Evolutionary conservation across 1,284 basidiomycete species (phyloP).

Genomic region (Moesziomyces globuligerus): DNA sequence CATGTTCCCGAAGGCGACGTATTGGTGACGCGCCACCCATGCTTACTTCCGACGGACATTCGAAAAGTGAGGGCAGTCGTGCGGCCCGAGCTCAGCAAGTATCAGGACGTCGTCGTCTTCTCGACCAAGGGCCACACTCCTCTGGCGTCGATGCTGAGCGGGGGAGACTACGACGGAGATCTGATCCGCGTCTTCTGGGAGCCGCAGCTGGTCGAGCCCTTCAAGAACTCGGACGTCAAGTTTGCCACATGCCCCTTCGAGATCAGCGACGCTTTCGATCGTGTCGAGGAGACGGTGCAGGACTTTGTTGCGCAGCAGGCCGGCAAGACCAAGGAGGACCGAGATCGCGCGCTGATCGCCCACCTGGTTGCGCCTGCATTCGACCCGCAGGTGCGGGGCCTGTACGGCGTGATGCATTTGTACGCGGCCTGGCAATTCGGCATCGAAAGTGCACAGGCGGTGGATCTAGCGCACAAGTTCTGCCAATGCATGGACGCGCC

Average conservation of each 20-base stretch:
- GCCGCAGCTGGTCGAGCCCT: conserved; percentile 38
- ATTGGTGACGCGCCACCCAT: conserved; percentile 56
- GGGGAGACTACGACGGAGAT: conserved; percentile 64
- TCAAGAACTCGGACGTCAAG: conserved; percentile 35
- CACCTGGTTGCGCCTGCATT: conserved; percentile 24
- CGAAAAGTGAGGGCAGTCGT: conserved; percentile 57
- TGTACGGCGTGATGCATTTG: conserved; percentile 40
- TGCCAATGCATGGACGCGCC: conserved; percentile 37
- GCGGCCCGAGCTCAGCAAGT: conserved; percentile 30
- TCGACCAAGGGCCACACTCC: conserved; percentile 48
- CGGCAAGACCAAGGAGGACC: conserved; percentile 16
- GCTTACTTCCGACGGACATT: conserved; percentile 61
- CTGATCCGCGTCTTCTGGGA: conserved; percentile 54
- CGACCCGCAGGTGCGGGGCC: conserved; percentile 14
- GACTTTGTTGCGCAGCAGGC: conserved; percentile 31
- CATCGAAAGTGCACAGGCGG: conserved; percentile 16
- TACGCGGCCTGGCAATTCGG: conserved; percentile 39
- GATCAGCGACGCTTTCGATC: conserved; percentile 50
- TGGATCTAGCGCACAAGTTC: conserved; percentile 44
- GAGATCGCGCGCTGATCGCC: conserved; percentile 23
- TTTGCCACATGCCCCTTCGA: conserved; percentile 53
- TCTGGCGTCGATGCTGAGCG: conserved; percentile 54
- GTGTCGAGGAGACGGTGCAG: conserved; percentile 23
- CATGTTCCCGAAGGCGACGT: conserved; percentile 52
- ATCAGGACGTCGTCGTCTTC: conserved; percentile 60